Conservation (phyloP, 176 grass and related monocot genomes). For the Oryza coarctata region DNA sequence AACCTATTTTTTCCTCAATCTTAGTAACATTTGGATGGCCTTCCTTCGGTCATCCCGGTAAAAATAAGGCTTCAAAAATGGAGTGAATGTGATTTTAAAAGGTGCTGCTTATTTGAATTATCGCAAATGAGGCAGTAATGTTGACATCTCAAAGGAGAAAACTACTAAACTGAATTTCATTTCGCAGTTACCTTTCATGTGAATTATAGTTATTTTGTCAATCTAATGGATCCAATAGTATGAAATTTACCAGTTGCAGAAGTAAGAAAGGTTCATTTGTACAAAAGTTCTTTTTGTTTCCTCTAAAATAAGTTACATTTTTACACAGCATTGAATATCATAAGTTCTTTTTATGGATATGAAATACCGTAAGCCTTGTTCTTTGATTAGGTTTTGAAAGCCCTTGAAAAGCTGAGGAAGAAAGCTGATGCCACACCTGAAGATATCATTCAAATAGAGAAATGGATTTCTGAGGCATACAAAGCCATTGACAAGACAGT, state of each 20-base stretch:
- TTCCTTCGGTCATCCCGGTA: too few relatives aligned
- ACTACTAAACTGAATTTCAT: neutral
- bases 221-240: neutral
- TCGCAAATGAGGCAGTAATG: neutral
- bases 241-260: neutral
- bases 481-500: conserved; percentile 90
- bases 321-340: neutral
- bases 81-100: neutral
- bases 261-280: neutral
- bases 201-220: conserved; percentile 11
- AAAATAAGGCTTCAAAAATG: too few relatives aligned
- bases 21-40: too few relatives aligned
- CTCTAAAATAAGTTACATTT: neutral
- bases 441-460: conserved; percentile 78
- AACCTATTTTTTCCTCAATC: too few relatives aligned
- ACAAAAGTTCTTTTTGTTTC: neutral
- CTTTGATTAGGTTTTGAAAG: conserved; percentile 58
- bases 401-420: conserved; percentile 75
- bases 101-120: neutral
- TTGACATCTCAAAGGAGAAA: neutral
- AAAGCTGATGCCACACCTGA: conserved; percentile 74
- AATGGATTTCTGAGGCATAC: conserved; percentile 73
- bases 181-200: neutral
- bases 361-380: conserved; percentile 6
- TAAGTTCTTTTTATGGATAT: neutral